Conservation (phyloP, 352 stramenopile species). For the Blastocystis sp. region DNA sequence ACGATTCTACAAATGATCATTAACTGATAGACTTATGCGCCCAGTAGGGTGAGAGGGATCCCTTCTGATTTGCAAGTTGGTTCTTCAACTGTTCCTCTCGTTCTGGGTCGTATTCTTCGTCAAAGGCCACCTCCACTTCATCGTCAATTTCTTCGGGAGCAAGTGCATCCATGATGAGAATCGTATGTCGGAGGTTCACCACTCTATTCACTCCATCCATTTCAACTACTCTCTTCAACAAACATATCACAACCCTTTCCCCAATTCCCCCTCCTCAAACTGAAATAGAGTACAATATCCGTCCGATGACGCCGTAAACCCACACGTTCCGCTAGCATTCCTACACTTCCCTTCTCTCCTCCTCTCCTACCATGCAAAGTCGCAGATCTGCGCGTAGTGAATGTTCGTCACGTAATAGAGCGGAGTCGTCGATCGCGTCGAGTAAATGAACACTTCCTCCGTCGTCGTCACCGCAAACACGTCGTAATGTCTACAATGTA, state of each 20-base stretch:
- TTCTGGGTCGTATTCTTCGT: constrained; percentile 45
- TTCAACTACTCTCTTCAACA: not conserved
- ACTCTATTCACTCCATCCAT: too few species aligned
- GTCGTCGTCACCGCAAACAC: constrained; percentile 27
- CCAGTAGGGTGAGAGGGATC: constrained; percentile 18
- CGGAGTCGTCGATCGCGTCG: not conserved
- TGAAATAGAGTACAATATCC: constrained; percentile 43
- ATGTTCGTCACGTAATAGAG: constrained; percentile 40
- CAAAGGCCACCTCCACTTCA: constrained; percentile 30
- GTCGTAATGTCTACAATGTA: not conserved
- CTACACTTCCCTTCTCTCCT: not conserved
- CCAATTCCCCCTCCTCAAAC: constrained; percentile 21
- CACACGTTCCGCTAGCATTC: not conserved
- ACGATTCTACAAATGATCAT: constrained; percentile 65
- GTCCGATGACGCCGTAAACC: constrained; percentile 29
- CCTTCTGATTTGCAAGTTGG: not conserved
- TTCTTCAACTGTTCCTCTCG: constrained; percentile 23
- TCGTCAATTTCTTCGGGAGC: not conserved
- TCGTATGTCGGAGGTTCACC: too few species aligned
- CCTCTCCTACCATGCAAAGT: not conserved
- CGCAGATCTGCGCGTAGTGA: constrained; percentile 49
- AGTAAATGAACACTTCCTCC: constrained; percentile 42
- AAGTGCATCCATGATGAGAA: not conserved
- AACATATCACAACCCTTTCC: not conserved
- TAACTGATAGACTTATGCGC: not conserved